phyloP scores from a whole-genome alignment of 805 yeast genomes.

The Priceomyces castillae region DNA sequence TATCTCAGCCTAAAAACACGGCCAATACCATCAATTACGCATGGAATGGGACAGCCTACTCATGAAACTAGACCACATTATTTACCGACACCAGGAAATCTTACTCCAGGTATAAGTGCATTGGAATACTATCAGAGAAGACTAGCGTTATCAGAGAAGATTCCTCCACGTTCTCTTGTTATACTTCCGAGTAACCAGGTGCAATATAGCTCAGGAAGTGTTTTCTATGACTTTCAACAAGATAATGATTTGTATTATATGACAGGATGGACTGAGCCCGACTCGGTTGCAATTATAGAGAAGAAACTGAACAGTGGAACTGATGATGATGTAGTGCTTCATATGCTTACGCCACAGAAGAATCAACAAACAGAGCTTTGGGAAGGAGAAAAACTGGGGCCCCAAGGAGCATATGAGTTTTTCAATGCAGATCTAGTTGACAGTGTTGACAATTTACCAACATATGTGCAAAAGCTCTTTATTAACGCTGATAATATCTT shows the following conservation, averaged over 20 bases:
- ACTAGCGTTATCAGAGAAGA: slow-evolving; percentile 47
- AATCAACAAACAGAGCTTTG: slow-evolving; percentile 78
- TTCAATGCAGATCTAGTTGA: slow-evolving; percentile 84
- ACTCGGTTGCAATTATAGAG: slow-evolving; percentile 66
- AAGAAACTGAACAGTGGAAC: slow-evolving; percentile 49
- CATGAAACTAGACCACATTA: slow-evolving; percentile 79
- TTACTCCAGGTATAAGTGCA: slow-evolving; percentile 87
- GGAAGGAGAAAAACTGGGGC: slow-evolving; percentile 94
- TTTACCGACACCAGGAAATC: slow-evolving; percentile 66
- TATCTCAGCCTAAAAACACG: slow-evolving; percentile 16
- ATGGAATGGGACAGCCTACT: slow-evolving; percentile 79
- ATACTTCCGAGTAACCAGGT: slow-evolving; percentile 69
- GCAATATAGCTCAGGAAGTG: slow-evolving; percentile 85
- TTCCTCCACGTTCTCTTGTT: slow-evolving; percentile 67
- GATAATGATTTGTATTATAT: slow-evolving; percentile 83
- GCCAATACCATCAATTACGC: slow-evolving; percentile 22
- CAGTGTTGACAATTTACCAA: slow-evolving; percentile 43
- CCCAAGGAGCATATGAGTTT: slow-evolving; percentile 72
- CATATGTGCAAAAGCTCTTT: slow-evolving; percentile 47
- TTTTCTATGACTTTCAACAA: slow-evolving; percentile 90
- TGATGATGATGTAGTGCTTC: slow-evolving; percentile 54
- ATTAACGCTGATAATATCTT: slow-evolving; percentile 50
- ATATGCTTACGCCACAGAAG: slow-evolving; percentile 83
- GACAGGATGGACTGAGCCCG: slow-evolving; percentile 92
- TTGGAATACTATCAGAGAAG: slow-evolving; percentile 78